Percentiles rank a stretch among this genome's conserved stretches.
Conservation (phyloP, 1,139 yeast species). For the Candida albicans region DNA sequence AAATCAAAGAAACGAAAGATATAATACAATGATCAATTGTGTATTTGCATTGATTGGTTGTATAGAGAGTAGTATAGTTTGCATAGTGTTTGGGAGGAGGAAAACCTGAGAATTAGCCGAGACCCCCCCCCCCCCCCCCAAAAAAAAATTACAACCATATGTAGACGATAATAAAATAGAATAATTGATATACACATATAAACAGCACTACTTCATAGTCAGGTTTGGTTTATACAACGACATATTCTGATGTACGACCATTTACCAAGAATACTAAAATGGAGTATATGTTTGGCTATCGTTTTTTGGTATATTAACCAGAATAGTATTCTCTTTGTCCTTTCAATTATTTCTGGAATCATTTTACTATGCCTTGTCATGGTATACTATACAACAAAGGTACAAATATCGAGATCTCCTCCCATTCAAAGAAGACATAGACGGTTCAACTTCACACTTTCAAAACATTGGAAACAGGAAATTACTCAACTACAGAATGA, state of each 20-base stretch:
- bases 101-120: background rate
- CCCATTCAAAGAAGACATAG: background rate
- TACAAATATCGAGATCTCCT: slow-evolving; percentile 13
- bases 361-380: background rate
- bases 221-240: too few species aligned
- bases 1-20: background rate
- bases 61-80: background rate
- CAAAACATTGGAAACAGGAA: slow-evolving; percentile 28
- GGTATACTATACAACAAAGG: background rate
- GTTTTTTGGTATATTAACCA: background rate
- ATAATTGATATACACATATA: too few species aligned
- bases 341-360: background rate
- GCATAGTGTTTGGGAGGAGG: background rate
- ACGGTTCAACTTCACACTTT: slow-evolving; percentile 27
- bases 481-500: slow-evolving; percentile 10
- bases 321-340: background rate
- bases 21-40: too few species aligned
- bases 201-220: too few species aligned
- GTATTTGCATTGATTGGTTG: background rate
- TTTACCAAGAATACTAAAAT: background rate
- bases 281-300: background rate
- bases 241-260: background rate
- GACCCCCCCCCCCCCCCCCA: background rate
- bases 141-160: background rate
- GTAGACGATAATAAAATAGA: too few species aligned